phyloP scores from a whole-genome alignment of 257 asterid genomes.

The Solanum sitiens region DNA sequence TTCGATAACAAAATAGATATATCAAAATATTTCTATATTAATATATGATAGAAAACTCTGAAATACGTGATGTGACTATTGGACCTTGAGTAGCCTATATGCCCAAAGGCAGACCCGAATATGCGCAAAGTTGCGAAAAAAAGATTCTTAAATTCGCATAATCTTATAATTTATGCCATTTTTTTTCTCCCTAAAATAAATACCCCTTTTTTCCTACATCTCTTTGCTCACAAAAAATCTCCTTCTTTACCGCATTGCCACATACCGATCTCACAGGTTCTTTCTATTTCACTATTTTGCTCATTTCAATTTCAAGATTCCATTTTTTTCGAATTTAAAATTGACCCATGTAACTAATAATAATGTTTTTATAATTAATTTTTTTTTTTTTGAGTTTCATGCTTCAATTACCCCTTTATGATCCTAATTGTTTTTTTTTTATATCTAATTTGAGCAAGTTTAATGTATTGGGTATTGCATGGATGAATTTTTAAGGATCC shows the following conservation, averaged over 20 bases:
- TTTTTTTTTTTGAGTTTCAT: not conserved
- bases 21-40: too few species aligned
- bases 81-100: too few species aligned
- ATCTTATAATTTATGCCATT: not conserved
- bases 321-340: not conserved
- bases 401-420: not conserved
- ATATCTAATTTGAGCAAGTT: not conserved
- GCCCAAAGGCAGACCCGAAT: not conserved
- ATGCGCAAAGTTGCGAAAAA: not conserved
- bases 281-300: not conserved
- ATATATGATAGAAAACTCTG: too few species aligned
- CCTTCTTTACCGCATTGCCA: not conserved
- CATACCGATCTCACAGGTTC: not conserved
- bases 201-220: not conserved
- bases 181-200: not conserved
- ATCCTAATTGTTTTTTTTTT: not conserved
- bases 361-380: not conserved
- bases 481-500: not conserved
- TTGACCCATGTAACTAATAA: not conserved
- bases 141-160: slow-evolving; percentile 1
- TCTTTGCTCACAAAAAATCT: not conserved
- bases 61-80: too few species aligned
- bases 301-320: not conserved
- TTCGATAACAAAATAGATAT: too few species aligned
- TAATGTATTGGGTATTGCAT: not conserved